Evolutionary conservation across 1,139 yeast genomes (phyloP).

Genomic region (Blastobotrys petasosporus): DNA sequence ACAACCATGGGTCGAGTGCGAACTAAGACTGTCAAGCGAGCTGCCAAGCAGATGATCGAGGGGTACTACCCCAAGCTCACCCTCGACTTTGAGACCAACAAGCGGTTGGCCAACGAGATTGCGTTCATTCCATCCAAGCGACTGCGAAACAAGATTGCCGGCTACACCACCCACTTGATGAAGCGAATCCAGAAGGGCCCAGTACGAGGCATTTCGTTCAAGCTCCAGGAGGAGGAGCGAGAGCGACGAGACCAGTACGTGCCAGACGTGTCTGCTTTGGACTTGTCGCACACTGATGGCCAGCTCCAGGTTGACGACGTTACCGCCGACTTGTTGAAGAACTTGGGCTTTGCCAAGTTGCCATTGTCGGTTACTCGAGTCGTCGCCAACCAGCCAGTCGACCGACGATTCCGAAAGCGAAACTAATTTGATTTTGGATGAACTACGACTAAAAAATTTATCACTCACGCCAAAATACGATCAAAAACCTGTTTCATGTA

Average conservation of each 20-base stretch:
- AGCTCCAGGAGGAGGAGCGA: conserved; percentile 99
- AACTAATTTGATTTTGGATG: conserved; percentile 46
- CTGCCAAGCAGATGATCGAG: conserved; percentile 99
- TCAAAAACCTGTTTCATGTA: background rate
- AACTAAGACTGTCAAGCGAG: conserved; percentile 99
- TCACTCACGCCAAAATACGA: background rate
- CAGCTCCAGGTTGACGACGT: conserved; percentile 97
- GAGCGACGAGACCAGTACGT: conserved; percentile 99
- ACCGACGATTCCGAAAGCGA: conserved; percentile 95
- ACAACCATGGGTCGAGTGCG: conserved; percentile 28
- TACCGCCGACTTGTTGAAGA: conserved; percentile 93
- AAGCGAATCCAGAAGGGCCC: conserved; percentile 99
- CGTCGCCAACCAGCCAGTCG: conserved; percentile 85
- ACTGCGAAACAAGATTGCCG: conserved; percentile 99
- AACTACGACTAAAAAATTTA: too few relatives aligned
- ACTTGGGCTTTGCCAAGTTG: conserved; percentile 86
- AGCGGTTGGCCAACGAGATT: conserved; percentile 97
- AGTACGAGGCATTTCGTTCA: conserved; percentile 99
- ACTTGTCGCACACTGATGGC: conserved; percentile 93
- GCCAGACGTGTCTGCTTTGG: conserved; percentile 99
- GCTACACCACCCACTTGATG: conserved; percentile 99
- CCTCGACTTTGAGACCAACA: conserved; percentile 99
- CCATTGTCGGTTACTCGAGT: conserved; percentile 89
- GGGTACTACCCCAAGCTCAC: conserved; percentile 99
- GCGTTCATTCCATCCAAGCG: conserved; percentile 99